Evolutionary conservation across 805 yeast genomes (phyloP), one percentile per base, ranked within the genome.

Genomic region (Blastobotrys robertii): DNA sequence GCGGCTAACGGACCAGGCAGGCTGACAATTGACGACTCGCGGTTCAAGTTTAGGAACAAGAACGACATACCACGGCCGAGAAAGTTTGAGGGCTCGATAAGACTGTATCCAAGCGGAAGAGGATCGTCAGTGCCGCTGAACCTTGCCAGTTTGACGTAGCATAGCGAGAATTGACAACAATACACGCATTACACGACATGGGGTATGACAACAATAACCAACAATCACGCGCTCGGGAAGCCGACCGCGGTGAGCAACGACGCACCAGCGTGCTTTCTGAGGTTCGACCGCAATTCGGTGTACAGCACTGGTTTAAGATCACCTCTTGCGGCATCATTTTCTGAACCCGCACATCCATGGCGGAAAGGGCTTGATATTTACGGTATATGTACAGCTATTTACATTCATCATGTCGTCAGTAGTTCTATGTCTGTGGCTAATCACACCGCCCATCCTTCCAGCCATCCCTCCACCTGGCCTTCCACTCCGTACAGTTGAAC

Each of bases 101-200:
- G 90, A 59, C 66, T 87, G 50, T 92, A 92, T 64, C 96, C 97
- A 12, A 84, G 95, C 63, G 97, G 97, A 10, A 73, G 95, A 53
- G 97, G 97, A 2, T 76, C 87, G 25, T 84, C 95, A 30, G 92
- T 88, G 31, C 97, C 97, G 1, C 65, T 88, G 48, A 77, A 84
- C 51, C 66, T 88, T 43, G 60, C 70, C 12, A 63, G 22, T 65
- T 54, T 48, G 44, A 54, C 13, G 58, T 19, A 19, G 6, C 25
- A n/a, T n/a, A n/a, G n/a, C n/a, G n/a, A n/a, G n/a, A n/a, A n/a
- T n/a, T n/a, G n/a, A n/a, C n/a, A n/a, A n/a, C n/a, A n/a, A n/a
- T n/a, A n/a, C n/a, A n/a, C n/a, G n/a, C n/a, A n/a, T n/a, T n/a
- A n/a, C n/a, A n/a, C n/a, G n/a, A n/a, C n/a, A n/a, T n/a, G n/a